phyloP scores from a whole-genome alignment of 768 basidiomycete species.

The Coprinellus micaceus region DNA sequence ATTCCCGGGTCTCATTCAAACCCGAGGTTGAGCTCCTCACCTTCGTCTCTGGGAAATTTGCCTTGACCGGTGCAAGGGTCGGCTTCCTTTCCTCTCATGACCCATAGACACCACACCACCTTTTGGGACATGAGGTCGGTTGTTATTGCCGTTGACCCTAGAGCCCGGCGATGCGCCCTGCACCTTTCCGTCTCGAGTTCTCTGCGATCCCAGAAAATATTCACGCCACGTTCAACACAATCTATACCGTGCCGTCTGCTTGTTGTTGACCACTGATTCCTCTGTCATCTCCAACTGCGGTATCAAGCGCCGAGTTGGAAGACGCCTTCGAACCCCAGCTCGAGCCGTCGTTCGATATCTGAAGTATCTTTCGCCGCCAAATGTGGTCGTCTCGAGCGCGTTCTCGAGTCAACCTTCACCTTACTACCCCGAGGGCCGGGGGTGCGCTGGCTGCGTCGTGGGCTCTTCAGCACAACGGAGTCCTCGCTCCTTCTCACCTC shows the following conservation, averaged over 20 bases:
- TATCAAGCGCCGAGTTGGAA: no score
- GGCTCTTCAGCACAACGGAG: no score
- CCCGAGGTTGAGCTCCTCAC: constrained; percentile 98
- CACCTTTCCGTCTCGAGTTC: constrained; percentile 21
- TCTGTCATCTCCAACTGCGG: no score
- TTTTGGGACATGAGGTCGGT: constrained; percentile 10
- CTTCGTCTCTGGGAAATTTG: constrained; percentile 99
- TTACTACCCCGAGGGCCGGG: no score
- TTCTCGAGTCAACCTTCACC: no score
- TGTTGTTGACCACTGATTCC: no score
- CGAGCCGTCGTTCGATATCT: no score
- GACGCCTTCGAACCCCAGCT: no score
- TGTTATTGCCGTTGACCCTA: constrained; percentile 14
- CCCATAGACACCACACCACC: constrained; percentile 14
- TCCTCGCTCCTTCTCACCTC: no score
- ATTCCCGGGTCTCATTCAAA: constrained; percentile 97
- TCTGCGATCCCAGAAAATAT: constrained; percentile 95
- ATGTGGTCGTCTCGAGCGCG: no score
- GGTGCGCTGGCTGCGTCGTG: no score
- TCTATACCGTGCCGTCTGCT: constrained; percentile 96
- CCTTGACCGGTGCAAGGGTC: constrained; percentile 98
- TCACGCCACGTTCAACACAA: constrained; percentile 98
- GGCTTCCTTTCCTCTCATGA: constrained; percentile 25
- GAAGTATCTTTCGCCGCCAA: no score
- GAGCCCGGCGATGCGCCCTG: constrained; percentile 11